phyloP scores from a whole-genome alignment of 208 protist species.

The Trypanosoma scelopori region DNA sequence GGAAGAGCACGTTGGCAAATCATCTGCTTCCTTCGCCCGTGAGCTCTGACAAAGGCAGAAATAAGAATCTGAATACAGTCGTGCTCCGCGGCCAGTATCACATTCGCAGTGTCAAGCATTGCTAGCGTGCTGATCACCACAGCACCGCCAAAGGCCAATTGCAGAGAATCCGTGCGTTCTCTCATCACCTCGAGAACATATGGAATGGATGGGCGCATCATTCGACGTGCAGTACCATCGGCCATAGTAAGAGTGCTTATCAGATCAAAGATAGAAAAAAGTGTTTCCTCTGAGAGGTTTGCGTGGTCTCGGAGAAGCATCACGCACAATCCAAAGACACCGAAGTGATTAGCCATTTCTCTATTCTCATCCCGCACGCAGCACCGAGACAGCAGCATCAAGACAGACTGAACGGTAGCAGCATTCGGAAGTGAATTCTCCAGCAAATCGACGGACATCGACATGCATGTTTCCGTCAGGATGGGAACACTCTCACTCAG shows the following conservation, averaged over 20 bases:
- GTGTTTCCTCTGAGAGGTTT: constrained; percentile 41
- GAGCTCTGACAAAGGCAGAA: constrained; percentile 46
- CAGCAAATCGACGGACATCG: constrained; percentile 51
- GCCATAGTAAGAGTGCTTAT: constrained; percentile 65
- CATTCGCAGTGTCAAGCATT: constrained; percentile 64
- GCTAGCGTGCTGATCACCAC: constrained; percentile 63
- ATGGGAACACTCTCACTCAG: constrained; percentile 30
- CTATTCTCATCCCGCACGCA: constrained; percentile 73
- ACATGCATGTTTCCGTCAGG: constrained; percentile 53
- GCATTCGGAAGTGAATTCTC: constrained; percentile 34
- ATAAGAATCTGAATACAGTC: constrained; percentile 69
- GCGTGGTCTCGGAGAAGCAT: constrained; percentile 53
- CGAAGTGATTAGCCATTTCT: constrained; percentile 44
- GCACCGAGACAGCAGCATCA: constrained; percentile 58
- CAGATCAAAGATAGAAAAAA: constrained; percentile 74
- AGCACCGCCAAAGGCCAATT: constrained; percentile 60
- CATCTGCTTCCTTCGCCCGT: constrained; percentile 22
- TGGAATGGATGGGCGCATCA: constrained; percentile 66
- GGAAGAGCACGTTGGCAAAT: background rate
- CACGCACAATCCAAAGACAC: constrained; percentile 56
- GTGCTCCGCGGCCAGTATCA: constrained; percentile 53
- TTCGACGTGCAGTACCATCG: constrained; percentile 38
- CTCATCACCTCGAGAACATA: constrained; percentile 56
- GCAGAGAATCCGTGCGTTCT: constrained; percentile 41
- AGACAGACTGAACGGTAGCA: constrained; percentile 32